Percentiles rank a stretch among this genome's conserved stretches.
These are phyloP conservation scores for Pleurotus salmoneostramineus DNA, from an alignment of 768 basidiomycete genomes.

Conservation along the genomic window DNA sequence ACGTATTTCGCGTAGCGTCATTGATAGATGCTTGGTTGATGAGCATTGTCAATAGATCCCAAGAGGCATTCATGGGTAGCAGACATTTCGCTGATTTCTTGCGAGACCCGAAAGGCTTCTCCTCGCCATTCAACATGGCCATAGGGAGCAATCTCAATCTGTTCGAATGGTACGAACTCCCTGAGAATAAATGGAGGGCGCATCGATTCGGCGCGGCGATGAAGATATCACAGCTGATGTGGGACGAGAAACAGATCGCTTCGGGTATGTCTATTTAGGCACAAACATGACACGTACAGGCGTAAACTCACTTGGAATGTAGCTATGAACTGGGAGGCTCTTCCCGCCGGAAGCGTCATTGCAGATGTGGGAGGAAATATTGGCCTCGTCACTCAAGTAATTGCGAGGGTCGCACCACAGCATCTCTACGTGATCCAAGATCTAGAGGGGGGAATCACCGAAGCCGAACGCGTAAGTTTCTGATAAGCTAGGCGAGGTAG, in stretches of 20 bases:
- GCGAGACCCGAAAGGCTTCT: constrained; percentile 2
- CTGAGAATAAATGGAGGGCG: constrained; percentile 1
- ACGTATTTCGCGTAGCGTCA: not conserved
- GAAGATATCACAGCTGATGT: not conserved
- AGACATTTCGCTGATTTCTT: constrained; percentile 3
- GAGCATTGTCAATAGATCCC: not conserved
- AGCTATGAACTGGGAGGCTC: not conserved
- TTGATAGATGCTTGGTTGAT: not conserved
- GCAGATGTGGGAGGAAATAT: not conserved
- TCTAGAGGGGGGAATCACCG: not conserved
- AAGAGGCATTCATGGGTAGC: constrained; percentile 3
- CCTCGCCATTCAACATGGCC: constrained; percentile 15
- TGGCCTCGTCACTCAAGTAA: not conserved
- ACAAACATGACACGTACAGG: too few species aligned
- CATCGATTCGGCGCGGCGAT: not conserved
- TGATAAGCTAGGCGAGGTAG: not conserved
- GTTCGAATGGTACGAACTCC: constrained; percentile 14
- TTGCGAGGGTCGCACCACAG: not conserved
- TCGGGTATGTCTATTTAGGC: not conserved
- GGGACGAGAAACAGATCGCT: not conserved
- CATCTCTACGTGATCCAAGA: not conserved
- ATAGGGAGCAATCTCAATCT: constrained; percentile 9
- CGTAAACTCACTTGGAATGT: not conserved
- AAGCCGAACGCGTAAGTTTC: not conserved
- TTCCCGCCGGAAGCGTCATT: not conserved